Percentiles rank a stretch among this genome's conserved stretches.
Conservation (phyloP, 805 yeast species). For the Pichia phayaonensis region DNA sequence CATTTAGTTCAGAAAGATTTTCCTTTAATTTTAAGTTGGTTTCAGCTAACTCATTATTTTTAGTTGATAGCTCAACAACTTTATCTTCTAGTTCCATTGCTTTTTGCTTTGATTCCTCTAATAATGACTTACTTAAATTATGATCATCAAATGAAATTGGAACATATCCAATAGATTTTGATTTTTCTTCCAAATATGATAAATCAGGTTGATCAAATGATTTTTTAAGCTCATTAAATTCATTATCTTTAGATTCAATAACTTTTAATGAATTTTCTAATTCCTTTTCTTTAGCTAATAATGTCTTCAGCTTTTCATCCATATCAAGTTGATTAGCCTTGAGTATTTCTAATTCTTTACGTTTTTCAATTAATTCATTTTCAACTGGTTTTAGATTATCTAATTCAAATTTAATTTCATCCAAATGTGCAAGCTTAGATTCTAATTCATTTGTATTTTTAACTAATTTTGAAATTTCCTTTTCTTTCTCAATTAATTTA, state of each 20-base stretch:
- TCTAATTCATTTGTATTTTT: neutral
- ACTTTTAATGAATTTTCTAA: neutral
- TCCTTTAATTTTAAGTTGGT: neutral
- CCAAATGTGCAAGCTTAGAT: conserved; percentile 3
- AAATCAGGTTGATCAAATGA: conserved; percentile 13
- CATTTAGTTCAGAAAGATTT: neutral
- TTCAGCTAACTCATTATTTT: conserved; percentile 4
- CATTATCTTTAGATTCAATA: neutral
- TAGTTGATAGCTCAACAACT: neutral
- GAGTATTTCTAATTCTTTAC: conserved; percentile 4
- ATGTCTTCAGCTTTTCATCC: neutral
- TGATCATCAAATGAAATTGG: conserved; percentile 13
- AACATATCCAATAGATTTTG: conserved; percentile 13
- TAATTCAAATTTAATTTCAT: conserved; percentile 1
- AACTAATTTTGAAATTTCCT: neutral
- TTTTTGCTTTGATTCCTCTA: conserved; percentile 1
- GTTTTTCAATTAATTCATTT: conserved; percentile 5
- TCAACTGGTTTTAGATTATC: conserved; percentile 2
- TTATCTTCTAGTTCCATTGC: neutral
- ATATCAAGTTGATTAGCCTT: neutral
- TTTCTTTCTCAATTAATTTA: conserved; percentile 1
- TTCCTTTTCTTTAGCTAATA: conserved; percentile 1
- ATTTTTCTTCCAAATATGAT: conserved; percentile 18
- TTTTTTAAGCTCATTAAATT: conserved; percentile 2
- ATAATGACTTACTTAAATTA: neutral